Conservation (phyloP, 2,329 filamentous ascomycete species). For the Trichoderma cornu-damae region DNA sequence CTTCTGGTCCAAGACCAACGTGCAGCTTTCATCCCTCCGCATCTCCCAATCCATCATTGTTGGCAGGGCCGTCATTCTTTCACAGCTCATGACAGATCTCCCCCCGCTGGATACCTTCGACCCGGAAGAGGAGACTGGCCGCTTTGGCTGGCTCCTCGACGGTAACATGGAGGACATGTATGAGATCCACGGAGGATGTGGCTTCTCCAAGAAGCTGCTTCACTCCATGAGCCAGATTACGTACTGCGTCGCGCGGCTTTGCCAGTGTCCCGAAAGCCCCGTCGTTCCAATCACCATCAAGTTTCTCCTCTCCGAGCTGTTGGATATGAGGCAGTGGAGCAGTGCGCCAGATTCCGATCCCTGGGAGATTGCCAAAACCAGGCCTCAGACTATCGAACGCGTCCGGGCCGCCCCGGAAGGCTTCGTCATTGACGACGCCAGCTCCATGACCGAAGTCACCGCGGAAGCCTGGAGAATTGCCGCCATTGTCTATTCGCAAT, state of each 20-base stretch:
- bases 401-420: conserved; percentile 26
- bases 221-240: conserved; percentile 37
- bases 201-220: conserved; percentile 38
- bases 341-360: conserved; percentile 25
- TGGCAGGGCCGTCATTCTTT: conserved; percentile 36
- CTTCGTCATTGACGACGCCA: conserved; percentile 27
- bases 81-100: conserved; percentile 37
- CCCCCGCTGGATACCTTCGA: conserved; percentile 28
- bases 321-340: conserved; percentile 35
- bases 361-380: conserved; percentile 22
- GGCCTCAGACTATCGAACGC: conserved; percentile 27
- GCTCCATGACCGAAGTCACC: conserved; percentile 38
- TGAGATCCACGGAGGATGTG: conserved; percentile 39
- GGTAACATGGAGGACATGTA: conserved; percentile 33
- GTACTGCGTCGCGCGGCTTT: conserved; percentile 32
- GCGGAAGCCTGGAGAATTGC: conserved; percentile 40
- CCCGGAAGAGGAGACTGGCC: conserved; percentile 26
- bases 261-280: conserved; percentile 31
- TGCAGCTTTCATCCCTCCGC: conserved; percentile 33
- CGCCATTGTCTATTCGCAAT: conserved; percentile 37
- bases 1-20: conserved; percentile 34
- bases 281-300: conserved; percentile 31
- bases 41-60: conserved; percentile 39
- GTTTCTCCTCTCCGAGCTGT: conserved; percentile 28
- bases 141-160: conserved; percentile 39